Evolutionary conservation across 1,284 basidiomycete species (phyloP).

Genomic region (Apiotrichum sp.): DNA sequence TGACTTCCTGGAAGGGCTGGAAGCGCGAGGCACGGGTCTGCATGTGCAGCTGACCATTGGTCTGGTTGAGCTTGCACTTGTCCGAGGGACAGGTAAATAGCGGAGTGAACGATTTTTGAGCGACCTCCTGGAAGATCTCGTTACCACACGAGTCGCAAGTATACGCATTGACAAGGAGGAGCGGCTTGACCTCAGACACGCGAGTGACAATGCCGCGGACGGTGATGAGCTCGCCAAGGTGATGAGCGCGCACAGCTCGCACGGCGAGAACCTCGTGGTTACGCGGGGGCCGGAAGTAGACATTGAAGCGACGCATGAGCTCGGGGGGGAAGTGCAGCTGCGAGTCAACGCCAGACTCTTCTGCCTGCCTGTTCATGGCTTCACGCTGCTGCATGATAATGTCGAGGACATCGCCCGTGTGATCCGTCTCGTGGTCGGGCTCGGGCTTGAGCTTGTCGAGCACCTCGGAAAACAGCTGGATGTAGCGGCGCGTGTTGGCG

Average conservation of each 20-base stretch:
- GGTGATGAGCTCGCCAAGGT: slow-evolving; percentile 88
- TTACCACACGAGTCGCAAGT: slow-evolving; percentile 97
- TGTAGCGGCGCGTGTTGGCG: slow-evolving; percentile 83
- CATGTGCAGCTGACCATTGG: slow-evolving; percentile 89
- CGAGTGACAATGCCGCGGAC: slow-evolving; percentile 98
- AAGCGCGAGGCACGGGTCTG: slow-evolving; percentile 96
- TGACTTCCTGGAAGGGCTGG: slow-evolving; percentile 96
- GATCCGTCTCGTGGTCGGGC: slow-evolving; percentile 75
- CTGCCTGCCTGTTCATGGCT: slow-evolving; percentile 64
- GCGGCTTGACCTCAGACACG: slow-evolving; percentile 96
- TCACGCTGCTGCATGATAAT: slow-evolving; percentile 88
- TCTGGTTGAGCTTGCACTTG: slow-evolving; percentile 79
- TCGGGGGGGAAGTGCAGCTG: slow-evolving; percentile 67
- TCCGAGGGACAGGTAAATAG: slow-evolving; percentile 79
- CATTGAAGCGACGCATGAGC: slow-evolving; percentile 86
- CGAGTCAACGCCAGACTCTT: slow-evolving; percentile 43
- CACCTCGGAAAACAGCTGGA: slow-evolving; percentile 81
- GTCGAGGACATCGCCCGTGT: slow-evolving; percentile 84
- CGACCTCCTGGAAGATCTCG: slow-evolving; percentile 97
- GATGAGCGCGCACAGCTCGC: slow-evolving; percentile 75
- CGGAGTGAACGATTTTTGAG: slow-evolving; percentile 85
- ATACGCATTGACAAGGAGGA: slow-evolving; percentile 94
- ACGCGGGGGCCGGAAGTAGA: slow-evolving; percentile 83
- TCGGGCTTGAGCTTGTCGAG: slow-evolving; percentile 81
- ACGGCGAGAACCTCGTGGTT: slow-evolving; percentile 70